These are phyloP conservation scores for Mucuna pruriens DNA, from an alignment of 306 rosid species.

Conservation along the genomic window DNA sequence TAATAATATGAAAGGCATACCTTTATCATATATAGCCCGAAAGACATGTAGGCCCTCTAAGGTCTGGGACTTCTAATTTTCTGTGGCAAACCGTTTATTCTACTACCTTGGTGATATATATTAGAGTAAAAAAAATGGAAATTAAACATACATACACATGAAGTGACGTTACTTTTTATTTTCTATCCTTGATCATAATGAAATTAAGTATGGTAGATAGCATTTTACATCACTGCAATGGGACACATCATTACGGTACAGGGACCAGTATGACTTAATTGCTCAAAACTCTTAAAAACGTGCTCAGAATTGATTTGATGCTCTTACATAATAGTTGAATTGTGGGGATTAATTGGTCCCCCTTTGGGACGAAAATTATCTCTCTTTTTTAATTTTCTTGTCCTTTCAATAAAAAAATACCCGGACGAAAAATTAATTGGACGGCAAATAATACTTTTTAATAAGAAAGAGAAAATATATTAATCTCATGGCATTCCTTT, in stretches of 20 bases:
- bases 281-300: neutral
- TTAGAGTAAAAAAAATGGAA: neutral
- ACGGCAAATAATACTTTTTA: neutral
- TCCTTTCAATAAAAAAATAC: neutral
- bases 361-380: neutral
- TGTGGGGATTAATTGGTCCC: neutral
- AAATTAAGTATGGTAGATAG: conserved; percentile 5
- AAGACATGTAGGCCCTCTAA: neutral
- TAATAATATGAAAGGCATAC: neutral
- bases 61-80: neutral
- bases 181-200: neutral
- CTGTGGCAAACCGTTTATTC: neutral
- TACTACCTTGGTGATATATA: neutral
- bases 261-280: conserved; percentile 17
- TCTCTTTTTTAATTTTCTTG: neutral
- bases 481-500: neutral
- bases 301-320: neutral
- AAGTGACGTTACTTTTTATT: neutral
- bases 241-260: neutral
- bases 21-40: neutral
- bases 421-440: neutral
- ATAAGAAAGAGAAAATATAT: neutral
- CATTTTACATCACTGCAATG: conserved; percentile 35
- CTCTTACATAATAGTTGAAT: neutral
- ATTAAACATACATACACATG: neutral